Percentiles rank a stretch among this genome's conserved stretches.
phyloP scores from a whole-genome alignment of 495 filamentous ascomycete genomes.

The Hyaloscypha finlandica region DNA sequence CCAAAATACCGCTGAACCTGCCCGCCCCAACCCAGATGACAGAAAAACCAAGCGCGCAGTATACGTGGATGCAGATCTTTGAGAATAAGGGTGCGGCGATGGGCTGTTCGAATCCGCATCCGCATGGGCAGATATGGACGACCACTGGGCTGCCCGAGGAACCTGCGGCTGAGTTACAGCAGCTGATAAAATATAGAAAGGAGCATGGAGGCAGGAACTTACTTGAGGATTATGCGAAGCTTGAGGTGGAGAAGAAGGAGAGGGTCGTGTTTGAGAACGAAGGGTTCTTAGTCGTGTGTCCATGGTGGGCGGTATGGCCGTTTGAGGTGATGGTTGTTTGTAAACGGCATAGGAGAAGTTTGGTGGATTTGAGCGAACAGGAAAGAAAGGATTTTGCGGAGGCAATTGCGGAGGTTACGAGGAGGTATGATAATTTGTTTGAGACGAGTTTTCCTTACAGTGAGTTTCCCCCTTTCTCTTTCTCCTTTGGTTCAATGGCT shows the following conservation, averaged over 20 bases:
- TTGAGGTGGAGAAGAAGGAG: constrained; percentile 81
- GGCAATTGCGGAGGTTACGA: constrained; percentile 80
- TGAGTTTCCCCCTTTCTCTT: constrained; percentile 32
- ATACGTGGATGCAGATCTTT: constrained; percentile 98
- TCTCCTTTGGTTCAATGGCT: not conserved
- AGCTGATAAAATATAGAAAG: constrained; percentile 72
- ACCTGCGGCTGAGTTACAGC: constrained; percentile 71
- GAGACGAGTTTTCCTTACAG: constrained; percentile 97
- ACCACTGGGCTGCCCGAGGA: constrained; percentile 89
- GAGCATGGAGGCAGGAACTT: constrained; percentile 73
- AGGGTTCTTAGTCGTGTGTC: constrained; percentile 80
- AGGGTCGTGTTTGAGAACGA: constrained; percentile 85
- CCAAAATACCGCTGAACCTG: constrained; percentile 27
- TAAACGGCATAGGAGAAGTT: constrained; percentile 73
- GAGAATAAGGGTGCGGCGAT: constrained; percentile 98
- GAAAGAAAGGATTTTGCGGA: constrained; percentile 77
- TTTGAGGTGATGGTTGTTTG: constrained; percentile 93
- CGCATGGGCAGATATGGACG: constrained; percentile 96
- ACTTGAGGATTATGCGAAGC: constrained; percentile 80
- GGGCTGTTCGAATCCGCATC: constrained; percentile 99
- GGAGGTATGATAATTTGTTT: constrained; percentile 95
- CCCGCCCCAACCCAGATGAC: constrained; percentile 52
- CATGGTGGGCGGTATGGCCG: constrained; percentile 98
- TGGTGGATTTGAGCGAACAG: constrained; percentile 73
- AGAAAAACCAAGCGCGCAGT: constrained; percentile 60